Conservation (phyloP, 495 filamentous ascomycete genomes). For the Podospora appendiculata region DNA sequence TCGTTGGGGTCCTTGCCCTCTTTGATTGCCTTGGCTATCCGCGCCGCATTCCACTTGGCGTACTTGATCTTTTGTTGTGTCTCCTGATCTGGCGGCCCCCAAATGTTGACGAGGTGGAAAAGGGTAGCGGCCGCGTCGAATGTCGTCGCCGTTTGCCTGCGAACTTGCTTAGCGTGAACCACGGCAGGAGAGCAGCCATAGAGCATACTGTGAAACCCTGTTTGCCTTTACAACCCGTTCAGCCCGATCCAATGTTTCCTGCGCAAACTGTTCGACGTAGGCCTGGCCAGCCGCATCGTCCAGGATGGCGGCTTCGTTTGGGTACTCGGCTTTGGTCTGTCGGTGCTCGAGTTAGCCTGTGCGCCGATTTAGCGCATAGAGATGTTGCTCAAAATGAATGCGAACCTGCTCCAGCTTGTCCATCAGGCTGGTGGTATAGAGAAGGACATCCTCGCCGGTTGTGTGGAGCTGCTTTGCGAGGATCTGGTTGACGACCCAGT, state of each 20-base stretch:
- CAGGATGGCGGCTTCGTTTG: conserved; percentile 54
- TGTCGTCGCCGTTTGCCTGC: conserved; percentile 85
- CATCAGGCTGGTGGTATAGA: conserved; percentile 77
- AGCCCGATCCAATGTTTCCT: conserved; percentile 78
- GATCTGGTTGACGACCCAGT: conserved; percentile 88
- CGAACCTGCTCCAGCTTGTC: conserved; percentile 82
- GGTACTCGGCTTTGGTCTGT: conserved; percentile 57
- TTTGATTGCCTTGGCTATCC: conserved; percentile 85
- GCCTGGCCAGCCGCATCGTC: conserved; percentile 82
- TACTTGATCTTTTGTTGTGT: conserved; percentile 83
- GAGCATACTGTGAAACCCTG: conserved; percentile 69
- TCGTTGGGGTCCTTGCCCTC: conserved; percentile 89
- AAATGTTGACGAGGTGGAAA: conserved; percentile 79
- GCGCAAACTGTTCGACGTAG: conserved; percentile 88
- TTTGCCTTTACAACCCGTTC: conserved; percentile 74
- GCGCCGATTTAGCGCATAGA: background rate
- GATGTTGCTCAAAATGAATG: background rate
- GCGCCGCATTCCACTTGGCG: conserved; percentile 89
- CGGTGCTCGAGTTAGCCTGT: background rate
- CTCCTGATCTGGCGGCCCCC: conserved; percentile 68
- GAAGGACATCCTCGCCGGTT: conserved; percentile 61
- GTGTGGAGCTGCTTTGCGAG: conserved; percentile 71
- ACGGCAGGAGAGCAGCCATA: background rate
- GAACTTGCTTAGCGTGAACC: background rate
- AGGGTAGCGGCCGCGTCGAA: conserved; percentile 89